phyloP scores from a whole-genome alignment of 2,329 filamentous ascomycete genomes.

The Neonectria neomacrospora region DNA sequence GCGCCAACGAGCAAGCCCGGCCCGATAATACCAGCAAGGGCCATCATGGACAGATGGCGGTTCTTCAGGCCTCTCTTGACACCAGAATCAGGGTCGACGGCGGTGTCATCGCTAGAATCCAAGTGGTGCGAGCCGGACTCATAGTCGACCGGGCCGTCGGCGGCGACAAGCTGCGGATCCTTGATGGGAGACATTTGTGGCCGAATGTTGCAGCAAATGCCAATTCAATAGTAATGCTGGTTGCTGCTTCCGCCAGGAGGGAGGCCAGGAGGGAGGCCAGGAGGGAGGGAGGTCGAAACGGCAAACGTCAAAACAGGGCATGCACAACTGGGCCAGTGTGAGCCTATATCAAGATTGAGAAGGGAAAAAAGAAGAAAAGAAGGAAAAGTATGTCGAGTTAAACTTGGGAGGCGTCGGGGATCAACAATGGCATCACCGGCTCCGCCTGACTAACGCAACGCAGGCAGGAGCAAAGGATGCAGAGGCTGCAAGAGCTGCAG shows the following conservation, averaged over 20 bases:
- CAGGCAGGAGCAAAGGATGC: conserved; percentile 13
- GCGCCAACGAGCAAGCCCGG: conserved; percentile 78
- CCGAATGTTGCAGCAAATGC: conserved; percentile 14
- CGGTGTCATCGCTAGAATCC: conserved; percentile 49
- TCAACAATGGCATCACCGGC: conserved; percentile 42
- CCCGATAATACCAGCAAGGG: conserved; percentile 71
- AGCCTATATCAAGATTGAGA: conserved; percentile 14
- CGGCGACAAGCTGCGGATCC: conserved; percentile 34
- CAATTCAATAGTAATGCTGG: background rate
- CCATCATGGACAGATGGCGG: conserved; percentile 74
- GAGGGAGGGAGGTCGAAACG: conserved; percentile 4
- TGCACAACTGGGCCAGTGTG: background rate
- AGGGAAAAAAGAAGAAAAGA: conserved; percentile 20
- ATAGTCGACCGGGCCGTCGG: conserved; percentile 37
- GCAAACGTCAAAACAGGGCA: conserved; percentile 1
- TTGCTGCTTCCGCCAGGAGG: conserved; percentile 14
- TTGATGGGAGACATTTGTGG: conserved; percentile 34
- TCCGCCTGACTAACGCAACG: conserved; percentile 41
- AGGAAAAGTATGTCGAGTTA: conserved; percentile 31
- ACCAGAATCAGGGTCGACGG: conserved; percentile 69
- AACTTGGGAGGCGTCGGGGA: conserved; percentile 28
- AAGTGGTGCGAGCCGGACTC: conserved; percentile 29
- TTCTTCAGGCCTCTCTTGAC: conserved; percentile 77
- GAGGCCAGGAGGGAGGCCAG: too few species aligned
- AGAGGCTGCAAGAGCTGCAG: background rate